Evolutionary conservation across 2,329 filamentous ascomycete genomes (phyloP).

Genomic region (Didymella pinodella): DNA sequence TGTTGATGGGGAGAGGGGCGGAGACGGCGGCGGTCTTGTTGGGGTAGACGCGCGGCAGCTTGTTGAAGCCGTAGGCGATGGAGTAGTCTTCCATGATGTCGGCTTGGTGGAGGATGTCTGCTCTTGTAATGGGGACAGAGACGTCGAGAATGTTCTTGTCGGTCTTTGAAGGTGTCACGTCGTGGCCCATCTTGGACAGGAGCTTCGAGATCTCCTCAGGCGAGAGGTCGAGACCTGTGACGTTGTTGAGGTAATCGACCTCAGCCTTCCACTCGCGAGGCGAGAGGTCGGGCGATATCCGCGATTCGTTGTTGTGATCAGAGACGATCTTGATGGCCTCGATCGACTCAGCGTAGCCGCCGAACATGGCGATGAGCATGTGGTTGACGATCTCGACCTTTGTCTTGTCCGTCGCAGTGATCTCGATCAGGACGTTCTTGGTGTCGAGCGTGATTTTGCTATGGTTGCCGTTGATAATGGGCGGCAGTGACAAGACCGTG

Average conservation of each 20-base stretch:
- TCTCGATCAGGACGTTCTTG: constrained; percentile 95
- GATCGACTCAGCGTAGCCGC: constrained; percentile 88
- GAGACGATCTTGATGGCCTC: constrained; percentile 94
- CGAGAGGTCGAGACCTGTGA: constrained; percentile 81
- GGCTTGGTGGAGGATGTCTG: constrained; percentile 94
- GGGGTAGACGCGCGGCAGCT: constrained; percentile 84
- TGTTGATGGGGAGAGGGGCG: constrained; percentile 89
- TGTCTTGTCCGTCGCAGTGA: constrained; percentile 93
- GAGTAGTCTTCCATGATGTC: constrained; percentile 99
- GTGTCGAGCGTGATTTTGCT: constrained; percentile 94
- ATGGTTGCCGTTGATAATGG: constrained; percentile 97
- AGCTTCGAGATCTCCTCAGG: constrained; percentile 79
- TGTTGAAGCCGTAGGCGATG: constrained; percentile 98
- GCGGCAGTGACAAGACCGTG: constrained; percentile 89
- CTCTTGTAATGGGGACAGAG: constrained; percentile 84
- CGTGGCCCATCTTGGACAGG: constrained; percentile 87
- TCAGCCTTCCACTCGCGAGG: constrained; percentile 81
- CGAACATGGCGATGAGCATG: constrained; percentile 98
- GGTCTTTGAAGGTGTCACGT: constrained; percentile 76
- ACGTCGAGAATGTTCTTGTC: constrained; percentile 77
- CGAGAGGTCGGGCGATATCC: constrained; percentile 81
- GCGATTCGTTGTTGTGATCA: constrained; percentile 84
- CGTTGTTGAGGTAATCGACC: constrained; percentile 91
- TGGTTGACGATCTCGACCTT: constrained; percentile 96
- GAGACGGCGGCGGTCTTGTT: constrained; percentile 87